Conservation (phyloP, 306 rosid genomes). For the Cicer pinnatifidum region DNA sequence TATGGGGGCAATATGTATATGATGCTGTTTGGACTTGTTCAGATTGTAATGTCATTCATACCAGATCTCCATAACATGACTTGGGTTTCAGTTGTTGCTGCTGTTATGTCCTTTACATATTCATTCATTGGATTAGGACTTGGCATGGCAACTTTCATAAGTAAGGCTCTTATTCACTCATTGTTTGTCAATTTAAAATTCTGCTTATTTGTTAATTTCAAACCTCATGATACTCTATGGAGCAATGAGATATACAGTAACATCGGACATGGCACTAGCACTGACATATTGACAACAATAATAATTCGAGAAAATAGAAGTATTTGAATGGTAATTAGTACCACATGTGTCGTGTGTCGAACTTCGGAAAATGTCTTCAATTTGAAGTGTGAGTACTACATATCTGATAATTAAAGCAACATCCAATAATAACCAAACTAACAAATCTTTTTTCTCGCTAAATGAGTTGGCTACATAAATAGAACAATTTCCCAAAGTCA, state of each 20-base stretch:
- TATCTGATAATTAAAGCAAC: not conserved
- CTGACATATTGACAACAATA: too few species aligned
- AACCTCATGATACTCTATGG: not conserved
- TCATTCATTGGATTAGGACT: conserved; percentile 81
- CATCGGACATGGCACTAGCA: too few species aligned
- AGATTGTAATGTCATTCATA: conserved; percentile 78
- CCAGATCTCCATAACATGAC: conserved; percentile 88
- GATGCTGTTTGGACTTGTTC: conserved; percentile 71
- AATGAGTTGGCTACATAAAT: not conserved
- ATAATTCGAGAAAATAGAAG: too few species aligned
- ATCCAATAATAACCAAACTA: not conserved
- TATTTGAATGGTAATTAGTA: too few species aligned
- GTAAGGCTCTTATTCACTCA: conserved; percentile 45
- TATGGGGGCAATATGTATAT: conserved; percentile 59
- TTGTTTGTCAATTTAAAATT: conserved; percentile 9
- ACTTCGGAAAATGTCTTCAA: too few species aligned
- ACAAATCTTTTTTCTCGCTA: not conserved
- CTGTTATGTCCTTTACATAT: conserved; percentile 79
- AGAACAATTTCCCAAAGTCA: not conserved
- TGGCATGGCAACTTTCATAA: conserved; percentile 62
- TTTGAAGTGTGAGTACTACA: too few species aligned
- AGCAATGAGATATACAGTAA: too few species aligned
- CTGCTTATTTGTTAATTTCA: not conserved
- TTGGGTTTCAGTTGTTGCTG: conserved; percentile 79
- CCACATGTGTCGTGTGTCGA: too few species aligned